Conservation (phyloP, 2,329 filamentous ascomycete genomes). For the Pseudogymnoascus sp. region DNA sequence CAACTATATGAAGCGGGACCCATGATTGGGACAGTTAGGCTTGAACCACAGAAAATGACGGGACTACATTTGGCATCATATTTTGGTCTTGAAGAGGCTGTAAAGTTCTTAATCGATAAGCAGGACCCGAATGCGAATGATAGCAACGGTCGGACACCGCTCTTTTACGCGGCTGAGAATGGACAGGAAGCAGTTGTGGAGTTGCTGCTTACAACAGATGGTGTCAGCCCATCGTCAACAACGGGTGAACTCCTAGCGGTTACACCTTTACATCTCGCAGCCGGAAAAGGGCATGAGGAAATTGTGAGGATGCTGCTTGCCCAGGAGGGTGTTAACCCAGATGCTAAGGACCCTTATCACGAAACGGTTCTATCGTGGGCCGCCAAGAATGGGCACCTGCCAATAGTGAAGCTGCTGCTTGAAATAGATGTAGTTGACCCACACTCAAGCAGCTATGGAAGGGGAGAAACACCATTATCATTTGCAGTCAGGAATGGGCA, state of each 20-base stretch:
- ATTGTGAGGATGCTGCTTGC: background rate
- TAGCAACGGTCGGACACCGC: background rate
- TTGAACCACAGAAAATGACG: constrained; percentile 2
- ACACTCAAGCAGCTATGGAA: background rate
- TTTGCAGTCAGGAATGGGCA: background rate
- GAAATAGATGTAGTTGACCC: background rate
- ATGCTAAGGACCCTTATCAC: background rate
- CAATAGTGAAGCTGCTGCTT: background rate
- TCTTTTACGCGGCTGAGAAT: background rate
- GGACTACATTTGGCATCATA: constrained; percentile 12
- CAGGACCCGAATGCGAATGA: background rate
- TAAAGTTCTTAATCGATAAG: background rate
- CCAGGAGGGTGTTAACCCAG: background rate
- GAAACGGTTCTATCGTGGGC: background rate
- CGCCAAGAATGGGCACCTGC: background rate
- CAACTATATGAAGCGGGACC: background rate
- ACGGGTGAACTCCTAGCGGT: too few species aligned
- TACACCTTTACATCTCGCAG: background rate
- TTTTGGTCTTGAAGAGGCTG: background rate
- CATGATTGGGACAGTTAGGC: background rate
- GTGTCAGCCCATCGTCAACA: background rate
- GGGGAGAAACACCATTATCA: background rate
- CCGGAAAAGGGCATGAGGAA: background rate
- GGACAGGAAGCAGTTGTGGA: background rate
- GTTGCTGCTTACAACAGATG: background rate